Evolutionary conservation across 768 basidiomycete genomes (phyloP).

Genomic region (Fomitopsis serialis): DNA sequence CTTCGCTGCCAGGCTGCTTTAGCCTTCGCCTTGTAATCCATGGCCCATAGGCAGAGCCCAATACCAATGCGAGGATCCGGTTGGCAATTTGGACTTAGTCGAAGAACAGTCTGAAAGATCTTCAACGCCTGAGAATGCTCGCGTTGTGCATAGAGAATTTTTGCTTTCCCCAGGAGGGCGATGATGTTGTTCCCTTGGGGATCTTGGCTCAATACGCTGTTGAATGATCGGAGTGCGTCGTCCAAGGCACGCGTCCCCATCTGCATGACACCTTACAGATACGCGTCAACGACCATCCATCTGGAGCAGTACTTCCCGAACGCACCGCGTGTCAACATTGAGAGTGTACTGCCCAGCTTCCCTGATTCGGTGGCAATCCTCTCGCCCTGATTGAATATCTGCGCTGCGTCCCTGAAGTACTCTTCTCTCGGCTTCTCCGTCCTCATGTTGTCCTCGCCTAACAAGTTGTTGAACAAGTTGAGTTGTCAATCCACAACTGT

Average conservation of each 20-base stretch:
- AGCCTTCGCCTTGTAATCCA: conserved; percentile 80
- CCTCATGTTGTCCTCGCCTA: conserved; percentile 62
- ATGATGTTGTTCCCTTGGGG: conserved; percentile 70
- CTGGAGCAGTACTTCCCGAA: no score
- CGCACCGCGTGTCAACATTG: conserved; percentile 64
- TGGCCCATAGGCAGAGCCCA: conserved; percentile 88
- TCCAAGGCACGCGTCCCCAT: conserved; percentile 78
- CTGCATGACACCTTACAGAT: conserved; percentile 64
- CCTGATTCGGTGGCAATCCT: conserved; percentile 52
- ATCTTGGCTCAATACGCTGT: conserved; percentile 68
- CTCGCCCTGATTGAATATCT: conserved; percentile 56
- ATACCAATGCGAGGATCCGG: conserved; percentile 97
- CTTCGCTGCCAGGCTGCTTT: conserved; percentile 89
- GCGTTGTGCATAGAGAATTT: conserved; percentile 77
- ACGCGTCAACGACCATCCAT: not conserved
- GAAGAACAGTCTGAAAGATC: conserved; percentile 80
- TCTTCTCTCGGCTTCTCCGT: conserved; percentile 61
- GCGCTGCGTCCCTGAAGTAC: conserved; percentile 64
- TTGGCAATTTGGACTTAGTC: conserved; percentile 67
- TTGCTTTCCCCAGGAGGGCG: conserved; percentile 84
- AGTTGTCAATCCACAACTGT: not conserved
- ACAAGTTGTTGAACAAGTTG: not conserved
- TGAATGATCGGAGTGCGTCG: conserved; percentile 77
- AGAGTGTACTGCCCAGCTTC: conserved; percentile 48
- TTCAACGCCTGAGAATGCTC: conserved; percentile 77